Evolutionary conservation across 2,329 filamentous ascomycete genomes (phyloP).

Genomic region (Trichophyton rubrum): DNA sequence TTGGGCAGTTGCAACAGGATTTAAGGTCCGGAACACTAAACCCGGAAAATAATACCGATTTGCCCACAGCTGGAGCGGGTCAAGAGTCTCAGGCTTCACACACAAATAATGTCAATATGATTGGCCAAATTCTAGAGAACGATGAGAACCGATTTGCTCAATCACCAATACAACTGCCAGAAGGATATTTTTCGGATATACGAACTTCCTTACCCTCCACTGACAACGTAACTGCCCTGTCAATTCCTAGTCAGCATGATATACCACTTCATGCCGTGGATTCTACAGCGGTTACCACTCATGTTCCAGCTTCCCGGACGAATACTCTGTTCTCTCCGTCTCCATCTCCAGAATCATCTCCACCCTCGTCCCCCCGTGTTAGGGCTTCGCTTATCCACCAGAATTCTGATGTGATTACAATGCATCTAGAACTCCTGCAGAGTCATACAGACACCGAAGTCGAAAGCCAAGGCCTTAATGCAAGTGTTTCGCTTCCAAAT

Average conservation of each 20-base stretch:
- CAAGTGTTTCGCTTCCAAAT: slow-evolving; percentile 7
- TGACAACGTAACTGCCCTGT: neutral
- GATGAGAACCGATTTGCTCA: slow-evolving; percentile 29
- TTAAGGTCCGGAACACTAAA: neutral
- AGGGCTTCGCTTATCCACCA: slow-evolving; percentile 33
- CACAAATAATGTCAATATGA: slow-evolving; percentile 7
- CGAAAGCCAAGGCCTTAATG: neutral
- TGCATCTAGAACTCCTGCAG: slow-evolving; percentile 31
- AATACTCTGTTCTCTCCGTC: slow-evolving; percentile 30
- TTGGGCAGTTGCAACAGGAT: slow-evolving; percentile 20
- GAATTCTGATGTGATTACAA: slow-evolving; percentile 33
- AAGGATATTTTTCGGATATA: slow-evolving; percentile 15
- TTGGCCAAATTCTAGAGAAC: slow-evolving; percentile 17
- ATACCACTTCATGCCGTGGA: neutral
- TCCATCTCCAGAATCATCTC: slow-evolving; percentile 30
- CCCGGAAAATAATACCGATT: neutral
- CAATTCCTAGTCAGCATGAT: slow-evolving; percentile 5
- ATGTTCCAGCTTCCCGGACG: slow-evolving; percentile 21
- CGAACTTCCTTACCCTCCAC: slow-evolving; percentile 13
- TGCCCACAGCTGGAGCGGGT: neutral
- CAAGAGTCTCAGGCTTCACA: slow-evolving; percentile 9
- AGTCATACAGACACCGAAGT: slow-evolving; percentile 14
- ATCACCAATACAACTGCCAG: slow-evolving; percentile 28
- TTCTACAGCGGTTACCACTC: neutral
- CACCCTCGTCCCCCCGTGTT: slow-evolving; percentile 30